Evolutionary conservation across 768 basidiomycete genomes (phyloP), one percentile per base, ranked within the genome.

Genomic region (Baorangia bicolor): DNA sequence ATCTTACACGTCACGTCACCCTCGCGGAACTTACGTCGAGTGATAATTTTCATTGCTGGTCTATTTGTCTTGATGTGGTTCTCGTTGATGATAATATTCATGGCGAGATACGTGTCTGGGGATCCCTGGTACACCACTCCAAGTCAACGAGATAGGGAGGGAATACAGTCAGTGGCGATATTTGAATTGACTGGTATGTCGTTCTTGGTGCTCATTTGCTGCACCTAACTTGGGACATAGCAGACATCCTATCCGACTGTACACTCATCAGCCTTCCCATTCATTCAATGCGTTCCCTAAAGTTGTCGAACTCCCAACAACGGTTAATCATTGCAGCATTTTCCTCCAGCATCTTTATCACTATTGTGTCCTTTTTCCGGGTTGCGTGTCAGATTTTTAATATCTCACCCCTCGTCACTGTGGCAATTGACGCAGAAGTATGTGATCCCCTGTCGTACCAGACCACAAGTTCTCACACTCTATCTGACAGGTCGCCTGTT

Each of bases 221-320:
- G 23, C 9, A 35, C 23, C 51, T 60, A 39, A 63, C 27, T 44
- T 5, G 50, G 18, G 41, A 30, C 6, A 41, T 42, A 68, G 66
- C 53, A 18, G 59, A 70, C 30, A 41, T 70, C 33, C 27, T 70
- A 11, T 59, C 64, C 13, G 66, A 61, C 33, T 34, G 37, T 12
- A 47, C 45, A 18, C 37, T 64, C 10, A 49, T 68, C 27, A 11
- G 23, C 42, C 35, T 64, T 42, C 50, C 61, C 9, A 51, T 63
- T 16, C 5, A 38, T 46, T 28, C 33, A 1, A 31, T 62, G 18
- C 55, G 44, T 45, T 53, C 51, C 28, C 35, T 51, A 13, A 45
- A 56, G 20, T 34, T 64, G 21, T 30, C 42, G 18, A 41, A 13
- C 23, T 43, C 35, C 14, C 46, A 48, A 34, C 62, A 52, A 28